Conservation (phyloP, 2,329 filamentous ascomycete genomes). For the Fusarium sp. region DNA sequence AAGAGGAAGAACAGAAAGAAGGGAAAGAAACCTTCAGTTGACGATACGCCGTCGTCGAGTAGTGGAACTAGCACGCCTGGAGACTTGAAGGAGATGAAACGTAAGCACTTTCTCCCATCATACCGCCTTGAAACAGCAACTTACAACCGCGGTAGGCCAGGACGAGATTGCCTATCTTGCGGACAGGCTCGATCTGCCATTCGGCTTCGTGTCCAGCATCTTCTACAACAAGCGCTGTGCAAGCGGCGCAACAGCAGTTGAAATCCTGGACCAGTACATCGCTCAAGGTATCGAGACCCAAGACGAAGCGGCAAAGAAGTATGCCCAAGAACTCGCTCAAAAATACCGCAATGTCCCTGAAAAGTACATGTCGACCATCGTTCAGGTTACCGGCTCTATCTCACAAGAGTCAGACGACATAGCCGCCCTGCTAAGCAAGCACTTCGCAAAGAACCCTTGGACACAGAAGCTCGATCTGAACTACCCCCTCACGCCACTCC, state of each 20-base stretch:
- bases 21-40: slow-evolving; percentile 36
- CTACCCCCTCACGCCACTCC: slow-evolving; percentile 55
- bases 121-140: neutral
- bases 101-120: slow-evolving; percentile 32
- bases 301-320: slow-evolving; percentile 46
- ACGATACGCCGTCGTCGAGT: slow-evolving; percentile 23
- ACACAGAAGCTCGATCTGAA: slow-evolving; percentile 52
- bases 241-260: slow-evolving; percentile 54
- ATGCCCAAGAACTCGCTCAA: slow-evolving; percentile 49
- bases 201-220: slow-evolving; percentile 55
- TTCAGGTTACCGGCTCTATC: slow-evolving; percentile 54
- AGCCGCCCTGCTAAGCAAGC: slow-evolving; percentile 54
- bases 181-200: slow-evolving; percentile 56
- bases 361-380: slow-evolving; percentile 56
- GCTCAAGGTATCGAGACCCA: slow-evolving; percentile 50
- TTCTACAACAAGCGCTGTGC: slow-evolving; percentile 55
- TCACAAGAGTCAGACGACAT: slow-evolving; percentile 54
- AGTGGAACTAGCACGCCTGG: slow-evolving; percentile 31
- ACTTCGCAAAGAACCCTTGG: slow-evolving; percentile 56
- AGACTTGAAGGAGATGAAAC: slow-evolving; percentile 44
- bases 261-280: slow-evolving; percentile 59
- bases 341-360: slow-evolving; percentile 58
- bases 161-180: slow-evolving; percentile 59
- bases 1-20: slow-evolving; percentile 54
- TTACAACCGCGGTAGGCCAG: slow-evolving; percentile 41